Evolutionary conservation across 371 early-diverging fungal species (phyloP).

Genomic region (Mucor ambiguus): DNA sequence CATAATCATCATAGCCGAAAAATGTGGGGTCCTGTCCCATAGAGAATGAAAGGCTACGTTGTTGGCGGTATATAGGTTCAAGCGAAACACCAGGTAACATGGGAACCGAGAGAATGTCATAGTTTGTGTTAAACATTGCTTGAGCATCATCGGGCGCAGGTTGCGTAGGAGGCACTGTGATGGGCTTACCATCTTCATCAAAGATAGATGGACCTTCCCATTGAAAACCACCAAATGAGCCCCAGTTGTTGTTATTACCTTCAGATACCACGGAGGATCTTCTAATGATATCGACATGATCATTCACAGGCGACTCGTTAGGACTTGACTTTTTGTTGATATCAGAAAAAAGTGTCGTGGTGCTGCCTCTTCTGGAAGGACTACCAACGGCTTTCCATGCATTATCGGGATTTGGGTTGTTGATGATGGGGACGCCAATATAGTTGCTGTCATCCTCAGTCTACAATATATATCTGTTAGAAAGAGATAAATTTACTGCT

Average conservation of each 20-base stretch:
- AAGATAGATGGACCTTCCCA: slow-evolving; percentile 48
- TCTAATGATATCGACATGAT: slow-evolving; percentile 12
- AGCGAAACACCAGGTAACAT: slow-evolving; percentile 42
- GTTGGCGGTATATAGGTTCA: slow-evolving; percentile 43
- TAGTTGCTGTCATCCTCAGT: slow-evolving; percentile 4
- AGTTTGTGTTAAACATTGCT: neutral
- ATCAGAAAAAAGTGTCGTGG: slow-evolving; percentile 7
- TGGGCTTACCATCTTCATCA: slow-evolving; percentile 32
- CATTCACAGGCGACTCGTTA: slow-evolving; percentile 20
- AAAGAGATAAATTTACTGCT: neutral
- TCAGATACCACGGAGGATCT: slow-evolving; percentile 23
- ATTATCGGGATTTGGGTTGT: slow-evolving; percentile 25
- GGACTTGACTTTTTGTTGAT: slow-evolving; percentile 18
- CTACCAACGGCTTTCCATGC: slow-evolving; percentile 39
- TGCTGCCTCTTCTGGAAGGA: slow-evolving; percentile 36
- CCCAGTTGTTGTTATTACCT: slow-evolving; percentile 30
- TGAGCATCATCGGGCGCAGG: slow-evolving; percentile 7
- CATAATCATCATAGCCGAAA: slow-evolving; percentile 38
- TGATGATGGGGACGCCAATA: slow-evolving; percentile 10
- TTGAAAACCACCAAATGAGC: slow-evolving; percentile 49
- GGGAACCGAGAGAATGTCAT: slow-evolving; percentile 17
- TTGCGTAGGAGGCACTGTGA: neutral
- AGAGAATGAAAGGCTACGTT: slow-evolving; percentile 48
- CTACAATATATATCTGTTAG: neutral
- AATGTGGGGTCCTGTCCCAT: slow-evolving; percentile 42